Percentiles rank a stretch among this genome's conserved stretches.
phyloP scores from a whole-genome alignment of 2,329 filamentous ascomycete species.

The Hansfordia pulvinata region DNA sequence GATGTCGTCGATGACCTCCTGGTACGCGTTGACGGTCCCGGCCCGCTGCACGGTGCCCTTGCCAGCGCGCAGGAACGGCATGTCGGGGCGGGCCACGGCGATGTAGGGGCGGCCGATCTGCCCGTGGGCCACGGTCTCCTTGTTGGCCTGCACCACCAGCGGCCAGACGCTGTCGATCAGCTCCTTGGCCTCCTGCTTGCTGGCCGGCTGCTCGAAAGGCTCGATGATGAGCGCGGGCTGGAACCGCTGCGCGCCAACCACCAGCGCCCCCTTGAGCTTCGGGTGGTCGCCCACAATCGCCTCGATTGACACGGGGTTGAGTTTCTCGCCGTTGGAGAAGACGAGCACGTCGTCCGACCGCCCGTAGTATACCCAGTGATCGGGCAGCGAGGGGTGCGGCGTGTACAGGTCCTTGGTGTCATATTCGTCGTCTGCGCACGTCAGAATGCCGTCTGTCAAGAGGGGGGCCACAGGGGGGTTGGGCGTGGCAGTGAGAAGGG shows the following conservation, averaged over 20 bases:
- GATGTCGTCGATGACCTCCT: constrained; percentile 25
- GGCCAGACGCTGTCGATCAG: constrained; percentile 27
- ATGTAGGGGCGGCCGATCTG: constrained; percentile 23
- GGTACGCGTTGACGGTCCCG: constrained; percentile 23
- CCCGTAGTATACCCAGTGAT: constrained; percentile 11
- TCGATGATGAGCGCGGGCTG: constrained; percentile 31
- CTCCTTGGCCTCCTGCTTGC: constrained; percentile 6
- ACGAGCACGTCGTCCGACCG: constrained; percentile 25
- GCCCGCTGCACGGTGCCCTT: constrained; percentile 26
- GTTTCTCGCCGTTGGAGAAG: constrained; percentile 23
- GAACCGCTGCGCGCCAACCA: constrained; percentile 21
- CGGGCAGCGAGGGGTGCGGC: constrained; percentile 8
- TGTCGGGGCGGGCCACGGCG: constrained; percentile 17
- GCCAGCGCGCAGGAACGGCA: constrained; percentile 23
- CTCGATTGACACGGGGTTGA: constrained; percentile 24
- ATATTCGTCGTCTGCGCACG: constrained; percentile 8
- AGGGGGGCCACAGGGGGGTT: too few species aligned
- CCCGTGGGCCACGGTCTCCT: constrained; percentile 23
- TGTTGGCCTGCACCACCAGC: constrained; percentile 22
- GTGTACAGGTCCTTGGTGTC: constrained; percentile 12
- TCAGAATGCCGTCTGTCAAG: too few species aligned
- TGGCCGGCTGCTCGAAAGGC: constrained; percentile 13
- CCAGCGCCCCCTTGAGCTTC: constrained; percentile 15
- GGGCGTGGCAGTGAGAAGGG: too few species aligned
- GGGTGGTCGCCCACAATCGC: constrained; percentile 14